phyloP scores from a whole-genome alignment of 805 yeast species.

The Komagataella pastoris region DNA sequence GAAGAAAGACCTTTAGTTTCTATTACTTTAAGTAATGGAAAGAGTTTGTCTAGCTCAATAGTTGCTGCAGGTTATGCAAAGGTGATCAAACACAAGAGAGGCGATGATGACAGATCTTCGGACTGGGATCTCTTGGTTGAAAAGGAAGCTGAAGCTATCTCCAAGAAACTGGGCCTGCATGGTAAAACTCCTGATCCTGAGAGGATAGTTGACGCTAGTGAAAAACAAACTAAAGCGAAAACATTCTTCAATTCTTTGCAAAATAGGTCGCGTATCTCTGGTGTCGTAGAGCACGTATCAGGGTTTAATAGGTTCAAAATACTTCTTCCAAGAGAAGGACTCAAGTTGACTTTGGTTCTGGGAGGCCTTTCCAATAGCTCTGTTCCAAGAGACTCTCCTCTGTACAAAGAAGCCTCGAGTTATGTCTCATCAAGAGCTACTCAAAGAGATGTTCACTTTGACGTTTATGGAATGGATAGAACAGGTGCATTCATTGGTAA shows the following conservation, averaged over 20 bases:
- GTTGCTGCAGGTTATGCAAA: constrained; percentile 60
- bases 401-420: constrained; percentile 36
- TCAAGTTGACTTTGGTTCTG: constrained; percentile 53
- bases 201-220: constrained; percentile 70
- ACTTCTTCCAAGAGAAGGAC: constrained; percentile 57
- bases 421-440: constrained; percentile 39
- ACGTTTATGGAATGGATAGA: constrained; percentile 58
- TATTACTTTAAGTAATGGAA: constrained; percentile 33
- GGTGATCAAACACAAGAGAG: constrained; percentile 69
- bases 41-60: constrained; percentile 46
- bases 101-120: constrained; percentile 55
- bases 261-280: constrained; percentile 51
- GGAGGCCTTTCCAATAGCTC: constrained; percentile 50
- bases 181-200: constrained; percentile 44
- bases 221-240: constrained; percentile 55
- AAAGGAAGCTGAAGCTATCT: constrained; percentile 47
- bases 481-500: constrained; percentile 75
- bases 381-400: constrained; percentile 17
- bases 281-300: constrained; percentile 59
- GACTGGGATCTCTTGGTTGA: constrained; percentile 71
- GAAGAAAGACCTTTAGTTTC: constrained; percentile 60
- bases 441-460: constrained; percentile 66
- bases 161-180: constrained; percentile 44
- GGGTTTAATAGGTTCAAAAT: constrained; percentile 59
- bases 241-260: constrained; percentile 60